phyloP scores from a whole-genome alignment of 2,329 filamentous ascomycete genomes.

The Aspergillus luchuensis region DNA sequence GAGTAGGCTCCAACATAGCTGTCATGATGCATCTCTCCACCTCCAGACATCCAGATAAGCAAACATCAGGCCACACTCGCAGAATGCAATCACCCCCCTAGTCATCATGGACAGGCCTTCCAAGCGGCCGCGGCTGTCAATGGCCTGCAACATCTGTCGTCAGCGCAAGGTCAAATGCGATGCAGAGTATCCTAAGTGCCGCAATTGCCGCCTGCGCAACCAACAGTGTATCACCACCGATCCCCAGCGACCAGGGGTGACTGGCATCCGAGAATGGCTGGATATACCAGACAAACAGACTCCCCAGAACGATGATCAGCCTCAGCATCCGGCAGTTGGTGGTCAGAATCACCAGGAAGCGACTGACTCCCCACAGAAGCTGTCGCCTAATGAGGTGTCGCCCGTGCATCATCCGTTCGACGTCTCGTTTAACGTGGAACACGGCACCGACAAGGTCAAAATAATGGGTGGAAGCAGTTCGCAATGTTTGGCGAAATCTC shows the following conservation, averaged over 20 bases:
- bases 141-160: constrained; percentile 32
- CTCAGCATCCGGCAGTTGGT: neutral
- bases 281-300: constrained; percentile 13
- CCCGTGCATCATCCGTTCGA: constrained; percentile 19
- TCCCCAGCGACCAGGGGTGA: constrained; percentile 24
- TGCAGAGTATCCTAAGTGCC: constrained; percentile 31
- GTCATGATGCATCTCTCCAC: too few relatives aligned
- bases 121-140: constrained; percentile 21
- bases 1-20: too few relatives aligned
- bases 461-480: constrained; percentile 20
- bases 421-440: constrained; percentile 17
- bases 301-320: neutral
- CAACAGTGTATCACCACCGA: constrained; percentile 27
- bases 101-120: constrained; percentile 9
- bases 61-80: neutral
- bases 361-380: neutral
- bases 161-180: constrained; percentile 33
- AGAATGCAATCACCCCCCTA: neutral
- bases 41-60: neutral
- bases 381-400: constrained; percentile 2
- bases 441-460: constrained; percentile 18
- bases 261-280: constrained; percentile 19
- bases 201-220: constrained; percentile 28
- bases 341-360: neutral
- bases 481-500: constrained; percentile 19